Evolutionary conservation across 2,329 filamentous ascomycete genomes (phyloP).

Genomic region (Aspergillus sp.): DNA sequence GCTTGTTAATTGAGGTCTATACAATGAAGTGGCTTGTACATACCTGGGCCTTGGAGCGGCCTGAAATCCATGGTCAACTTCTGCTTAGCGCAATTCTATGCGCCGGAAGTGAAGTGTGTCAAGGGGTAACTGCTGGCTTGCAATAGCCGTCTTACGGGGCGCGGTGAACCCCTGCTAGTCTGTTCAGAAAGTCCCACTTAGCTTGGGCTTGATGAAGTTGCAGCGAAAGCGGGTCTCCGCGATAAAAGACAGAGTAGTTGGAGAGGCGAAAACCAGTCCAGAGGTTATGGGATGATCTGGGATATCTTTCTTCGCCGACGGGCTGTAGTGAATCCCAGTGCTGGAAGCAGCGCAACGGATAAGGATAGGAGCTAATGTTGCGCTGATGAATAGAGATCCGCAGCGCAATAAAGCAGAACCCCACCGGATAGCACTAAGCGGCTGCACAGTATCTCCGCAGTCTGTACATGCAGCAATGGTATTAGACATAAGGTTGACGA

Average conservation of each 20-base stretch:
- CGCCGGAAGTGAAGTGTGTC: neutral
- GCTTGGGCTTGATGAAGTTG: neutral
- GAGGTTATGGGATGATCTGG: neutral
- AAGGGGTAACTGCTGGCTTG: neutral
- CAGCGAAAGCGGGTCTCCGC: neutral
- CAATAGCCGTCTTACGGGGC: neutral
- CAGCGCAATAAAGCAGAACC: constrained; percentile 14
- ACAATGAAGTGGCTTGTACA: constrained; percentile 4
- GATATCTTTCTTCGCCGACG: neutral
- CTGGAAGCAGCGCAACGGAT: neutral
- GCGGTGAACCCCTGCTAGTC: neutral
- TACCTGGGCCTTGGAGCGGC: constrained; percentile 33
- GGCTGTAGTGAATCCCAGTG: neutral
- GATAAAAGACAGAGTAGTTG: neutral
- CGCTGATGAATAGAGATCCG: neutral
- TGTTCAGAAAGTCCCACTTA: neutral
- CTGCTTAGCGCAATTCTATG: neutral
- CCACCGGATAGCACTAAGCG: constrained; percentile 22
- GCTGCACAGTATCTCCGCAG: constrained; percentile 14
- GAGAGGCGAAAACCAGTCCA: neutral
- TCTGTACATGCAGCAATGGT: neutral
- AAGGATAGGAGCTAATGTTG: neutral
- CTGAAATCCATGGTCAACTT: constrained; percentile 26
- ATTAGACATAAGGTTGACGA: neutral
- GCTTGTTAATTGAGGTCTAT: neutral